phyloP scores from a whole-genome alignment of 1,284 basidiomycete genomes.

The Phylloporus gajari region DNA sequence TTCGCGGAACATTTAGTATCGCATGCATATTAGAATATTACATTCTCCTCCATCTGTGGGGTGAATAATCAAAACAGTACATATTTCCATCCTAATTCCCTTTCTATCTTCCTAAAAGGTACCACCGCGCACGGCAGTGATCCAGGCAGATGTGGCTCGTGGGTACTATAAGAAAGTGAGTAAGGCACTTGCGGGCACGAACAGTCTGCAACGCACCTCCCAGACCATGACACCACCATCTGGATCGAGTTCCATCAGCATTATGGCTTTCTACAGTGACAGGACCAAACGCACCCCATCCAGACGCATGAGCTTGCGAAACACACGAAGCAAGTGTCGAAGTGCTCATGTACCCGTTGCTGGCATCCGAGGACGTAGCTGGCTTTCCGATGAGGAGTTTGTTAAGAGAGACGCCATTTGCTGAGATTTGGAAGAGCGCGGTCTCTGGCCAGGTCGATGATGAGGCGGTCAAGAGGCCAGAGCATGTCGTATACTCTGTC shows the following conservation, averaged over 20 bases:
- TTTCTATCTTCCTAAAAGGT: conserved; percentile 9
- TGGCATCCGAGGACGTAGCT: conserved; percentile 1
- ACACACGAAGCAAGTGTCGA: conserved; percentile 48
- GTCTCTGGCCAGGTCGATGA: conserved; percentile 7
- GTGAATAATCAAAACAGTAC: too few relatives aligned
- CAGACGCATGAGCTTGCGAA: not conserved
- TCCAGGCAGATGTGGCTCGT: conserved; percentile 30
- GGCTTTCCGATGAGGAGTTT: conserved; percentile 16
- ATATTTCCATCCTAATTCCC: too few relatives aligned
- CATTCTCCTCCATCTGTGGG: too few relatives aligned
- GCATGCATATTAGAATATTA: too few relatives aligned
- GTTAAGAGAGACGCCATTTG: conserved; percentile 8
- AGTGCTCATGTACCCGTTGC: conserved; percentile 62
- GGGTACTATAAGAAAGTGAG: conserved; percentile 31
- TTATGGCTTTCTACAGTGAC: conserved; percentile 33
- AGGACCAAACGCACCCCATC: conserved; percentile 6
- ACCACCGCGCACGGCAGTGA: conserved; percentile 28
- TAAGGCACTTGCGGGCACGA: not conserved
- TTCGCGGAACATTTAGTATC: too few relatives aligned
- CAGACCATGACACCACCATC: conserved; percentile 63
- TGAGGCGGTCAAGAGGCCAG: conserved; percentile 1
- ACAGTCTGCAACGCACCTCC: conserved; percentile 27
- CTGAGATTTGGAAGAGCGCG: conserved; percentile 10
- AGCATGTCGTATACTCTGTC: conserved; percentile 11
- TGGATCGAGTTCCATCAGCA: conserved; percentile 28